Conservation (phyloP, 1,139 yeast genomes). For the Scheffersomyces titani region DNA sequence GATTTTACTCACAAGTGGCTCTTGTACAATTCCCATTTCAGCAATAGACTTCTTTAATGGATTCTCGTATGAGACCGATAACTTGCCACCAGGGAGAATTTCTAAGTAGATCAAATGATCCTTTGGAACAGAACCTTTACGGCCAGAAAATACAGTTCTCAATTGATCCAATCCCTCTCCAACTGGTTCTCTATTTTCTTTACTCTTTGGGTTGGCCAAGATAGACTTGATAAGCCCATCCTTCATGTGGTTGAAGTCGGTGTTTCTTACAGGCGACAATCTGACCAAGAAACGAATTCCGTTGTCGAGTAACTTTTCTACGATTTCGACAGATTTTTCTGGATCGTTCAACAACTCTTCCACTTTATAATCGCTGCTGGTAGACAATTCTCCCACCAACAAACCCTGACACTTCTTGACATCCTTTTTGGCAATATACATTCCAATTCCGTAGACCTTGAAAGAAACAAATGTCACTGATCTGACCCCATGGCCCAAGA, state of each 20-base stretch:
- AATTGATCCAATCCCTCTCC: conserved; percentile 58
- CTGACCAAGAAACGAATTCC: conserved; percentile 68
- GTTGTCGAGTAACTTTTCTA: conserved; percentile 57
- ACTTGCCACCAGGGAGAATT: conserved; percentile 43
- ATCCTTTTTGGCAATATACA: conserved; percentile 70
- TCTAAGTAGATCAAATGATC: conserved; percentile 58
- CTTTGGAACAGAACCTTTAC: conserved; percentile 65
- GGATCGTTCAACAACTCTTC: conserved; percentile 26
- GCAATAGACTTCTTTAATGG: conserved; percentile 28
- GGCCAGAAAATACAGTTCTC: conserved; percentile 47
- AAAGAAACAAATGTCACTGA: conserved; percentile 80
- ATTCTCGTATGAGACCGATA: conserved; percentile 45
- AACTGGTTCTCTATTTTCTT: conserved; percentile 35
- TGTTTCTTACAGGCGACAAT: conserved; percentile 83
- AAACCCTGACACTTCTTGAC: conserved; percentile 45
- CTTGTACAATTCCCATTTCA: conserved; percentile 48
- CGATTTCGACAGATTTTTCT: conserved; percentile 45
- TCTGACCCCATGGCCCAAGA: conserved; percentile 81
- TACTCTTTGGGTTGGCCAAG: conserved; percentile 54
- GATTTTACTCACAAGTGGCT: conserved; percentile 52
- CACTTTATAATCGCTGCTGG: conserved; percentile 11
- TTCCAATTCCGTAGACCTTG: conserved; percentile 84
- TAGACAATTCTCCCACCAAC: conserved; percentile 22
- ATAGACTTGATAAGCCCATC: conserved; percentile 87
- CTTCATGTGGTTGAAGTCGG: conserved; percentile 84